Percentiles rank a stretch among this genome's conserved stretches.
phyloP scores from a whole-genome alignment of 345 rosid genomes.

The Pistacia atlantica region DNA sequence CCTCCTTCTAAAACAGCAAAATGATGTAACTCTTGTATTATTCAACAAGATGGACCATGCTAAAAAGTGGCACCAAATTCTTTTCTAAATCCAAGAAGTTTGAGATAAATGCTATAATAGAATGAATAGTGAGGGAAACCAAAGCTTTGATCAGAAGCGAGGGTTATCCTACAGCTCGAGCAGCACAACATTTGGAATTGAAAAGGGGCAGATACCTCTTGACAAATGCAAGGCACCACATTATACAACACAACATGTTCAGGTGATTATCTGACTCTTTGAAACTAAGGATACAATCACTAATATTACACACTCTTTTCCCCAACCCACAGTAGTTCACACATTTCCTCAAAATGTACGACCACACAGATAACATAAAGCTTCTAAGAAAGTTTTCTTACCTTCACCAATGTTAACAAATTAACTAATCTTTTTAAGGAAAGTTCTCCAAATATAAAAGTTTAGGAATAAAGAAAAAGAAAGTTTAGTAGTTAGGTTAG shows the following conservation, averaged over 20 bases:
- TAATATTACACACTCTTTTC: no score
- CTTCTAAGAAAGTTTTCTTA: not conserved
- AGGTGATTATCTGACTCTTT: not conserved
- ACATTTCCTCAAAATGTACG: not conserved
- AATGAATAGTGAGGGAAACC: not conserved
- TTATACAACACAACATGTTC: not conserved
- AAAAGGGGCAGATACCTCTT: not conserved
- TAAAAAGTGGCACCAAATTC: not conserved
- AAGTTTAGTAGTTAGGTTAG: not conserved
- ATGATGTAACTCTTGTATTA: not conserved
- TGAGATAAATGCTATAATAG: not conserved
- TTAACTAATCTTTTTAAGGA: not conserved
- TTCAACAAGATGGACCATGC: constrained; percentile 1
- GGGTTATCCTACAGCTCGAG: not conserved
- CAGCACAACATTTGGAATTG: not conserved
- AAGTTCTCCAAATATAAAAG: not conserved
- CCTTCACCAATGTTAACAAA: not conserved
- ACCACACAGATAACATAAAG: not conserved
- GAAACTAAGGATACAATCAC: no score
- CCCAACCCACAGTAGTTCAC: not conserved
- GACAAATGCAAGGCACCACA: not conserved
- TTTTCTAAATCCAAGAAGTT: not conserved
- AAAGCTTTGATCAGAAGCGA: not conserved
- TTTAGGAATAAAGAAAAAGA: constrained; percentile 7
- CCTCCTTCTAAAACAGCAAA: not conserved